Evolutionary conservation across 2,329 filamentous ascomycete genomes (phyloP).

Genomic region (Aspergillus quadricinctus): DNA sequence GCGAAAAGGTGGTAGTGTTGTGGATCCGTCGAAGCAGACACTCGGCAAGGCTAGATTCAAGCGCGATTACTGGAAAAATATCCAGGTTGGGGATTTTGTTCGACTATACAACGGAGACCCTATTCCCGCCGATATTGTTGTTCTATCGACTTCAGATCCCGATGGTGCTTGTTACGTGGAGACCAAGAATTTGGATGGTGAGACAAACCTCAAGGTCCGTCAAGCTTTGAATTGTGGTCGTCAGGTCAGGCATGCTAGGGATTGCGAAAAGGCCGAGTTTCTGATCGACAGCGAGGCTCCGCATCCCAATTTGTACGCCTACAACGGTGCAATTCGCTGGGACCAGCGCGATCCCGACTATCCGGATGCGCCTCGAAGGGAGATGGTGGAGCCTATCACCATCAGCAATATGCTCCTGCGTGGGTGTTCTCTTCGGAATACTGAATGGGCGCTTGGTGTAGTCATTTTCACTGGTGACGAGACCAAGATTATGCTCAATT

Average conservation of each 20-base stretch:
- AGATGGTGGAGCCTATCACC: constrained; percentile 87
- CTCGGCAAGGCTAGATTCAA: constrained; percentile 79
- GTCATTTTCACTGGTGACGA: constrained; percentile 94
- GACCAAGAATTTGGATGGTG: constrained; percentile 95
- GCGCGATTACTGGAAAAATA: constrained; percentile 89
- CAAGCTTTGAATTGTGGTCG: constrained; percentile 83
- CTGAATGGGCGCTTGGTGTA: constrained; percentile 89
- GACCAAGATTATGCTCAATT: constrained; percentile 99
- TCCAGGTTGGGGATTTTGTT: constrained; percentile 93
- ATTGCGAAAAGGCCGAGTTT: constrained; percentile 89
- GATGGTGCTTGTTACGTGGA: constrained; percentile 97
- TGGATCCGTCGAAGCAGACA: constrained; percentile 65
- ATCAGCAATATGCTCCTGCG: constrained; percentile 95
- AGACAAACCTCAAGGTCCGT: constrained; percentile 95
- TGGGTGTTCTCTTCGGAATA: constrained; percentile 90
- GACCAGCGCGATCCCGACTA: constrained; percentile 65
- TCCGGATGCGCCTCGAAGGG: constrained; percentile 57
- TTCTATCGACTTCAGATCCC: constrained; percentile 86
- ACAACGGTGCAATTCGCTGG: constrained; percentile 88
- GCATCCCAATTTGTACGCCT: constrained; percentile 91
- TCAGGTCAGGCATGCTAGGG: constrained; percentile 77
- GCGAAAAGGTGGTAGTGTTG: constrained; percentile 60
- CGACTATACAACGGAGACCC: constrained; percentile 96
- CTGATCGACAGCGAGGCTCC: constrained; percentile 83
- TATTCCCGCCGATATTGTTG: constrained; percentile 86